Evolutionary conservation across 768 basidiomycete genomes (phyloP), one percentile per base, ranked within the genome.

Genomic region (Leucosporidium creatinivorum): DNA sequence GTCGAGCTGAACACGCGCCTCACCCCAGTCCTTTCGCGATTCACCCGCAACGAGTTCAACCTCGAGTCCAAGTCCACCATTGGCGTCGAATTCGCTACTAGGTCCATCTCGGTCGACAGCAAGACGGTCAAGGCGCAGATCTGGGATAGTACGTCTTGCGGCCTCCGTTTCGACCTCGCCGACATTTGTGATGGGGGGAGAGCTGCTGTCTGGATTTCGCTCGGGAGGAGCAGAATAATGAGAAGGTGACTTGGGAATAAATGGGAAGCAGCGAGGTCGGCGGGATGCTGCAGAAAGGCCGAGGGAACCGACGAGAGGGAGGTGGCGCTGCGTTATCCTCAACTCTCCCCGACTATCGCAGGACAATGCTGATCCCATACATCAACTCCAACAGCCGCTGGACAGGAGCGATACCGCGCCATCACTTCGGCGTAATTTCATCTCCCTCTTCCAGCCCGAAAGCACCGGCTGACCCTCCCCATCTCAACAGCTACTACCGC

Each of bases 31-130:
- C 93, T 97, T 78, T 94, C 93, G 81, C 91, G 94, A 77, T 98
- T 97, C 85, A 98, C 93, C 74, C 87, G 93, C 74, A 97, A 96
- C 77, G 94, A 97, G 80, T 98, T 98, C 86, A 94, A 93, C 82
- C 84, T 93, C 73, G 94, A 98, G 77, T 92, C 93, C 55, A 97
- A 97, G 82, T 98, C 94, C 69, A 99, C 94, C 31, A 97, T 98
- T 78, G 70, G 96, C 63, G 96, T 99, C 74, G 96, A 97, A 80
- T 97, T 98, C 75, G 94, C 93, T 5, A 96, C 94, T 54, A 86
- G 94, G 76, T 89, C 91, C 25, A 91, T 91, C 78, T 89, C 84
- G 73, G 89, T 97, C 26, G 93, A 97, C 77, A 86, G 86, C 52
- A 99, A 98, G 86, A 93, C 87, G 4, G 85, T 99, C 74, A 97